phyloP scores from a whole-genome alignment of 2,329 filamentous ascomycete genomes.

The Botrytis squamosa region DNA sequence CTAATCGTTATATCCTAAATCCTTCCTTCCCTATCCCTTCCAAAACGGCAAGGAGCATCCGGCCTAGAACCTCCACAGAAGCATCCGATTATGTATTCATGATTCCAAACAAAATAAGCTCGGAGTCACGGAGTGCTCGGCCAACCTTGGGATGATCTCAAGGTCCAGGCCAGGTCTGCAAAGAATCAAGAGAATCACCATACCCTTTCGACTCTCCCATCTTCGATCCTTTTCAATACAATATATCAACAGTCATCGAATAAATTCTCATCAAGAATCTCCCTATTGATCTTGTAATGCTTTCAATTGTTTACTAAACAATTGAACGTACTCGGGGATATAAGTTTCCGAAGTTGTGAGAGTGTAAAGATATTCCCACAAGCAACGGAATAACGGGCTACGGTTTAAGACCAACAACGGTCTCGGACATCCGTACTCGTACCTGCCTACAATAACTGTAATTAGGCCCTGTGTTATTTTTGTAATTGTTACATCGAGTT shows the following conservation, averaged over 20 bases:
- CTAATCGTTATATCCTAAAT: not conserved
- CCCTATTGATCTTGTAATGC: not conserved
- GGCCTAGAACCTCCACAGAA: not conserved
- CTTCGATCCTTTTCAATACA: not conserved
- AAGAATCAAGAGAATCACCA: not conserved
- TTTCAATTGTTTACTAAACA: not conserved
- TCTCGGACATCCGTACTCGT: not conserved
- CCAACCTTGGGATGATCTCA: constrained; percentile 8
- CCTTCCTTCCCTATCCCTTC: not conserved
- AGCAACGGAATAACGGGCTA: not conserved
- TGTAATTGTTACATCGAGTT: not conserved
- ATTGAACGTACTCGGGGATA: not conserved
- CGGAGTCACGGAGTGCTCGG: constrained; percentile 11
- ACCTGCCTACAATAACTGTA: not conserved
- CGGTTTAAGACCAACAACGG: not conserved
- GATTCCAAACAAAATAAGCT: not conserved
- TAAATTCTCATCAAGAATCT: not conserved
- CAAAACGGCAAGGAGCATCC: not conserved
- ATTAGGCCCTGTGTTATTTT: not conserved
- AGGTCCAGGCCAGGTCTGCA: not conserved
- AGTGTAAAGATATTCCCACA: not conserved
- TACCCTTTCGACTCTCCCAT: not conserved
- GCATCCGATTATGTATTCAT: not conserved
- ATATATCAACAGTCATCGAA: not conserved
- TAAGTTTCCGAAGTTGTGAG: not conserved